Evolutionary conservation across 345 rosid species (phyloP), one percentile per base, ranked within the genome.

Genomic region (Salix koriyanagi): DNA sequence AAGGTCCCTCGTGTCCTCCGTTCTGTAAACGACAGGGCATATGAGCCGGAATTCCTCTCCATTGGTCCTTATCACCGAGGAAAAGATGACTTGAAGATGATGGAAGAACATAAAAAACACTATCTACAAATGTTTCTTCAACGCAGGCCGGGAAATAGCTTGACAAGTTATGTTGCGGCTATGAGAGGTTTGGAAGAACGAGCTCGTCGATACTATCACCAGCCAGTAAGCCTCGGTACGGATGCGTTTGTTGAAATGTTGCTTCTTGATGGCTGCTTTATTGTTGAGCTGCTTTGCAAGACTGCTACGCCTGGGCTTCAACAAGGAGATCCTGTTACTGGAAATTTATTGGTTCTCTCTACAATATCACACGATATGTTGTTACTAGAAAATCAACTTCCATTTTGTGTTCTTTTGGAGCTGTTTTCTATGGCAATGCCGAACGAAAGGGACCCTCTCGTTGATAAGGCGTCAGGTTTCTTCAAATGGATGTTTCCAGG

Each of bases 231-330:
- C 46, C 28, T 79, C 1, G 5, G 15, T 10, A 0, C 15, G 0
- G 74, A 83, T 18, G 72, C 73, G 2, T 80, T 84, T 37, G 52
- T 79, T 9, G 69, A 80, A 69, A 79, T 84, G 84, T 19, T 82
- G 83, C 73, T 84, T 2, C 78, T 86, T 66, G 87, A 84, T 65
- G 81, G 75, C 0, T 80, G 75, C 69, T 76, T 76, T 39, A 68
- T 82, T 19, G 44, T 71, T 26, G 79, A 79, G 71, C 18, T 78
- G 0, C 25, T 83, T 69, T 60, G 68, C 44, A 67, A 56, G 37
- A 34, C 5, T 5, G 1, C 0, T 1, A 34, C 0, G 37, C 0
- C 37, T 34, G 6, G 6, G 37, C 6, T 0, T 4, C 6, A 34
- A 34, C 37, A 34, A 34, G 37, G 7, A 34, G 37, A 34, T 34